A percentile compares a stretch with the other conserved stretches of the same genome.
These are phyloP conservation scores for Linnemannia zychae DNA, from an alignment of 192 early-diverging fungal species.

Conservation along the genomic window DNA sequence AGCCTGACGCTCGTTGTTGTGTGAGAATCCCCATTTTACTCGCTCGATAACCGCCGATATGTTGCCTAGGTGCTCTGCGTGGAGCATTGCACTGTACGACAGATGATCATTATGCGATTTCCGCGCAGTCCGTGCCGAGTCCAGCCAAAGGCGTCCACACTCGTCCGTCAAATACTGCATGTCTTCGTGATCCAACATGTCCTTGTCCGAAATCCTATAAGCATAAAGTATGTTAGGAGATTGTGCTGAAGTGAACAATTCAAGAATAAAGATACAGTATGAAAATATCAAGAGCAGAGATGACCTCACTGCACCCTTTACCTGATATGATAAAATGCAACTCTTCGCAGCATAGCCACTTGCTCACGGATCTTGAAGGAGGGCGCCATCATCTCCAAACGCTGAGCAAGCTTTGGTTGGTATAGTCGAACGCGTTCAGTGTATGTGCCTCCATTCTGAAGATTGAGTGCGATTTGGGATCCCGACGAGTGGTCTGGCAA, in stretches of 20 bases:
- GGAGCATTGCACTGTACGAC: slow-evolving; percentile 70
- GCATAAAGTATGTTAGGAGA: not conserved
- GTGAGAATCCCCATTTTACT: slow-evolving; percentile 71
- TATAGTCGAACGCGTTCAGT: slow-evolving; percentile 24
- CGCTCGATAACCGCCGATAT: slow-evolving; percentile 63
- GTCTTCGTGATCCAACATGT: not conserved
- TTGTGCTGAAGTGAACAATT: not conserved
- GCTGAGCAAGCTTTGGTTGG: slow-evolving; percentile 54
- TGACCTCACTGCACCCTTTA: not conserved
- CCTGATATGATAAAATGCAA: slow-evolving; percentile 58
- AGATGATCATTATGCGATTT: slow-evolving; percentile 70
- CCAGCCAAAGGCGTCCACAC: slow-evolving; percentile 73
- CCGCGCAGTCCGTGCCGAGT: slow-evolving; percentile 69
- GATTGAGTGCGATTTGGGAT: not conserved
- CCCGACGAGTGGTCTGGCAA: not conserved
- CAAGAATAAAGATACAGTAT: not conserved
- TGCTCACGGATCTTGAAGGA: slow-evolving; percentile 72
- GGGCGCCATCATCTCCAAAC: slow-evolving; percentile 68
- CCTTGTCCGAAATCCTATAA: not conserved
- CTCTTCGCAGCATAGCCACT: slow-evolving; percentile 69
- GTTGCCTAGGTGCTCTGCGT: slow-evolving; percentile 61
- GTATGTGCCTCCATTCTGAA: not conserved
- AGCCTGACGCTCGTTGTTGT: slow-evolving; percentile 65
- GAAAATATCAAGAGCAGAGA: not conserved
- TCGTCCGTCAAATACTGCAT: slow-evolving; percentile 23